A percentile compares a stretch with the other conserved stretches of the same genome.
Evolutionary conservation across 1,284 basidiomycete genomes (phyloP).

Genomic region (Puccinia polysora): DNA sequence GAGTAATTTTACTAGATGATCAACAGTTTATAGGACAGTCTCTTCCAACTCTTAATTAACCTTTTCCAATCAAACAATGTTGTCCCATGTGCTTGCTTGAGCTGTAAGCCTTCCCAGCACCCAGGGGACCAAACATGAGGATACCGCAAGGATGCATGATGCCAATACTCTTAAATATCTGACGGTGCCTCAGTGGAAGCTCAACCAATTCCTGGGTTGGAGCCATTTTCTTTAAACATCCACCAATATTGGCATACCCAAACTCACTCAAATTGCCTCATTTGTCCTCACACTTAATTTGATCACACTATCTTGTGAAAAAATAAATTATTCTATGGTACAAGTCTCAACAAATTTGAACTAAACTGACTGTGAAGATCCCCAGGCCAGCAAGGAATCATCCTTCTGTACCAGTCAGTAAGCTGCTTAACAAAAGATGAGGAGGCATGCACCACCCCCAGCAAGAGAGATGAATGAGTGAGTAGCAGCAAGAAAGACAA

Average conservation of each 20-base stretch:
- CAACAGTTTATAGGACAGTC: slow-evolving; percentile 98
- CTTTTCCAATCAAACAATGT: slow-evolving; percentile 98
- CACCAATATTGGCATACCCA: slow-evolving; percentile 98
- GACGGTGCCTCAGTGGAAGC: slow-evolving; percentile 92
- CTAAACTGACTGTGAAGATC: slow-evolving; percentile 95
- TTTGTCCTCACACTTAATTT: slow-evolving; percentile 97
- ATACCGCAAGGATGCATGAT: slow-evolving; percentile 99
- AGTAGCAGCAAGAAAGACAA: background rate
- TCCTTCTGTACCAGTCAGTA: slow-evolving; percentile 92
- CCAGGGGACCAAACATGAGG: no score
- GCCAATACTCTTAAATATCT: slow-evolving; percentile 99
- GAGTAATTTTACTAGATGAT: slow-evolving; percentile 99
- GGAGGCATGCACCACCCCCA: background rate
- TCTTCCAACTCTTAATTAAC: slow-evolving; percentile 99
- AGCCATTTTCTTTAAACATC: slow-evolving; percentile 98
- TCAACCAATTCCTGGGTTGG: slow-evolving; percentile 99
- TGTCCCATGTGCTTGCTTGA: slow-evolving; percentile 96
- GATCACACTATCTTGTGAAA: slow-evolving; percentile 92
- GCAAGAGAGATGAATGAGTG: background rate
- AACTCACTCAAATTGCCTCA: slow-evolving; percentile 94
- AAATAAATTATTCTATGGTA: slow-evolving; percentile 91
- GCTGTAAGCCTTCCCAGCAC: slow-evolving; percentile 98
- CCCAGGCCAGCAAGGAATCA: slow-evolving; percentile 97
- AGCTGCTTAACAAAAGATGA: slow-evolving; percentile 56
- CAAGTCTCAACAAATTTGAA: slow-evolving; percentile 92